phyloP scores from a whole-genome alignment of 192 early-diverging fungal genomes.

The Podochytrium sp. region DNA sequence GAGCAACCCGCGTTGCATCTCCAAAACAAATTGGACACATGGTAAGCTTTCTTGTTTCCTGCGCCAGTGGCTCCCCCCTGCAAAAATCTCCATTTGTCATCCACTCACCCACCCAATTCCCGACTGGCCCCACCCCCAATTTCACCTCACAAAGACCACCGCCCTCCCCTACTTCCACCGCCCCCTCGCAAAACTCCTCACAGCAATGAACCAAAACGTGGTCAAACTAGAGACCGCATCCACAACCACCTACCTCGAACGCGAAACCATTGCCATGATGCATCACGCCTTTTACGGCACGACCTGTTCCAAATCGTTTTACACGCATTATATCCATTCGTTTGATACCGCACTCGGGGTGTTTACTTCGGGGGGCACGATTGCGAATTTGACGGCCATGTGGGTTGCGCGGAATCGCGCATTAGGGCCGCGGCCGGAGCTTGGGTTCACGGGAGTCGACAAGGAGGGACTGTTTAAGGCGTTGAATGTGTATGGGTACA shows the following conservation, averaged over 20 bases:
- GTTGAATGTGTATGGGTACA: slow-evolving; percentile 52
- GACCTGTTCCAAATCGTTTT: slow-evolving; percentile 36
- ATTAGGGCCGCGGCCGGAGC: slow-evolving; percentile 31
- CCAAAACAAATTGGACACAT: slow-evolving; percentile 64
- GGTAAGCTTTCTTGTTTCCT: slow-evolving; percentile 28
- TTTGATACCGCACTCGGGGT: slow-evolving; percentile 49
- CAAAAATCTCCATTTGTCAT: not conserved
- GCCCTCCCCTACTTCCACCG: slow-evolving; percentile 63
- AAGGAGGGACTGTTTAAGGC: slow-evolving; percentile 55
- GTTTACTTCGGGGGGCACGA: slow-evolving; percentile 56
- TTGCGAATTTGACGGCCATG: slow-evolving; percentile 65
- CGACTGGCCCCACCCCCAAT: not conserved
- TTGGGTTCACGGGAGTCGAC: slow-evolving; percentile 49
- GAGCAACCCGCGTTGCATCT: slow-evolving; percentile 50
- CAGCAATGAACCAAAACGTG: slow-evolving; percentile 64
- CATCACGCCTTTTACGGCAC: slow-evolving; percentile 53
- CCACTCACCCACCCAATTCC: not conserved
- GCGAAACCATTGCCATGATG: slow-evolving; percentile 57
- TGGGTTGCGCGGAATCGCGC: slow-evolving; percentile 61
- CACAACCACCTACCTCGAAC: slow-evolving; percentile 58
- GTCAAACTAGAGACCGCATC: slow-evolving; percentile 62
- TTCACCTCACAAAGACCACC: slow-evolving; percentile 42
- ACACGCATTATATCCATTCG: slow-evolving; percentile 46
- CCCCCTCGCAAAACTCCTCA: slow-evolving; percentile 51
- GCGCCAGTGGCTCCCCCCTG: not conserved